A percentile compares a stretch with the other conserved stretches of the same genome.
Conservation (phyloP, 805 yeast species). For the Nematodospora valgi region DNA sequence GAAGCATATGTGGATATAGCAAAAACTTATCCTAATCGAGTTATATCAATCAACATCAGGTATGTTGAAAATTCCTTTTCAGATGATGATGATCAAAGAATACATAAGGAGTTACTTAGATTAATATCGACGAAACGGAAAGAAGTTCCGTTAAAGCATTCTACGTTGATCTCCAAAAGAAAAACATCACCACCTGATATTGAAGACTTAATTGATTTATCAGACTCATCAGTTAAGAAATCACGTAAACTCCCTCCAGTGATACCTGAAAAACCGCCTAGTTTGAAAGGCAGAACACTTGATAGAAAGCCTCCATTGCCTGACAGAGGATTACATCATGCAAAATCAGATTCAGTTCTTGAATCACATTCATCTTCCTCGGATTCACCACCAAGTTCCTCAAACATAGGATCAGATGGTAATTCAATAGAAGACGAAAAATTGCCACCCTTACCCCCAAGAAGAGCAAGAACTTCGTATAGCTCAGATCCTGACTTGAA, state of each 20-base stretch:
- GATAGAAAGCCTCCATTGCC: slow-evolving; percentile 34
- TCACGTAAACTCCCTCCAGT: too few species aligned
- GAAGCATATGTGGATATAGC: slow-evolving; percentile 85
- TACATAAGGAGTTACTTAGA: slow-evolving; percentile 16
- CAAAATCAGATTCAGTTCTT: slow-evolving; percentile 9
- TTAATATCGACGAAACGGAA: slow-evolving; percentile 14
- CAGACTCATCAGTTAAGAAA: slow-evolving; percentile 28
- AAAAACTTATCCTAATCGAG: slow-evolving; percentile 53
- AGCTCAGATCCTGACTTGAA: slow-evolving; percentile 2
- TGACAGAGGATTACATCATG: slow-evolving; percentile 2
- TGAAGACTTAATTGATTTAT: slow-evolving; percentile 37
- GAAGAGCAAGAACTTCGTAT: slow-evolving; percentile 10
- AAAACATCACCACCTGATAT: slow-evolving; percentile 10
- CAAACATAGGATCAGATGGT: slow-evolving; percentile 10
- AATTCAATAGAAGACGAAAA: slow-evolving; percentile 9
- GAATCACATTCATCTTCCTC: slow-evolving; percentile 8
- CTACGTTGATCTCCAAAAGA: too few species aligned
- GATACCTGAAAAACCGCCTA: slow-evolving; percentile 47
- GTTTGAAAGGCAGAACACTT: slow-evolving; percentile 31
- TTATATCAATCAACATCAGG: slow-evolving; percentile 75
- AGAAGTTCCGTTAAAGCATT: too few species aligned
- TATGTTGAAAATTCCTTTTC: slow-evolving; percentile 70
- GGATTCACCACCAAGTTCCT: slow-evolving; percentile 4
- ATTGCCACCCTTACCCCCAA: slow-evolving; percentile 30
- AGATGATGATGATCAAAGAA: slow-evolving; percentile 38